Evolutionary conservation across 768 basidiomycete species (phyloP), one percentile per base, ranked within the genome.

Genomic region (Tylopilus vinaceipallidus): DNA sequence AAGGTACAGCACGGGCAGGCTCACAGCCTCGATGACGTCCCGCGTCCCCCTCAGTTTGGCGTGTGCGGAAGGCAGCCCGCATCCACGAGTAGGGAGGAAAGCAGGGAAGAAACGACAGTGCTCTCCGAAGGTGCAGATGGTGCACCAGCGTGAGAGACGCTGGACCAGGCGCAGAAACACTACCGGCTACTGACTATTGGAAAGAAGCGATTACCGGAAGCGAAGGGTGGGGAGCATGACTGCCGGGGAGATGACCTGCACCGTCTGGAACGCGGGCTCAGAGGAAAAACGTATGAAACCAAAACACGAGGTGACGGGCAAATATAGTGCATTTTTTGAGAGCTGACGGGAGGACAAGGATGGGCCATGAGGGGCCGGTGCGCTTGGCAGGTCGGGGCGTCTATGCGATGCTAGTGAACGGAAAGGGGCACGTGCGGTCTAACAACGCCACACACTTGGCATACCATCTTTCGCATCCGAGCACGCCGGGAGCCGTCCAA

Each of bases 401-500:
- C 17, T 84, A 86, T 58, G 79, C 76, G 13, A 75, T 84, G n/a
- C n/a, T n/a, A 27, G 79, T 81, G 35, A 80, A 81, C 56, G 71
- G 72, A 22, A 71, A 75, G 4, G 70, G 73, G 0, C 56, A 62
- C 0, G 71, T 68, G 3, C 77, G 74, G 0, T 84, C 78, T 0
- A 59, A 69, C 42, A 69, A 76, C 34, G 69, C 69, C 45, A 83
- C 80, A 0, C 80, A 80, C 61, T 70, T 84, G 29, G 84, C 80
- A 0, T 83, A 83, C 59, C 69, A 78, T 51, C 70, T 84, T 34
- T 80, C 81, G 5, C 81, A 85, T 53, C 78, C 76, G 0, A 52
- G 66, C 16, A 68, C 73, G 16, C 59, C 75, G 33, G 79, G 81
- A 10, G 75, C 80, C 4, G 82, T 84, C 0, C 85, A 85, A 50